Evolutionary conservation across 1,139 yeast genomes (phyloP).

Genomic region (Nakaseomyces sp.): DNA sequence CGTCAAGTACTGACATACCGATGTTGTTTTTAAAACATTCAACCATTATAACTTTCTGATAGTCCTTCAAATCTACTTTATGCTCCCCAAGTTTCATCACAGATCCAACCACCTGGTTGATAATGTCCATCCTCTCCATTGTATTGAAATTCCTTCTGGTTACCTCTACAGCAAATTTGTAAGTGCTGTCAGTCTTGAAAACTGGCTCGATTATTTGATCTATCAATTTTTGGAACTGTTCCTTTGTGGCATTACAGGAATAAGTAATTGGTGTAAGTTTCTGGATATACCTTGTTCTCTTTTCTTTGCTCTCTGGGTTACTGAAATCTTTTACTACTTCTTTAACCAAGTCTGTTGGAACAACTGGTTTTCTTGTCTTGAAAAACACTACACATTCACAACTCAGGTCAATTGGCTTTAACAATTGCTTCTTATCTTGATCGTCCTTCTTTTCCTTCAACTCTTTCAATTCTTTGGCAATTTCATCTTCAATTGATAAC

Average conservation of each 20-base stretch:
- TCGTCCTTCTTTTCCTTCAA: constrained; percentile 34
- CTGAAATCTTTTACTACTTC: constrained; percentile 53
- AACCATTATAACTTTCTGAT: constrained; percentile 69
- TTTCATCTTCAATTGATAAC: constrained; percentile 64
- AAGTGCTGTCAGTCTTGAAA: constrained; percentile 47
- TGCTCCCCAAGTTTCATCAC: constrained; percentile 52
- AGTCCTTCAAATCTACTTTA: constrained; percentile 69
- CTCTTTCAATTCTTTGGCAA: constrained; percentile 57
- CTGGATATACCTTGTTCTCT: constrained; percentile 64
- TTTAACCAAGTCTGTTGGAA: constrained; percentile 63
- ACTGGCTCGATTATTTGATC: constrained; percentile 53
- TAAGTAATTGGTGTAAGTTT: constrained; percentile 70
- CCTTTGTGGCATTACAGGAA: constrained; percentile 65
- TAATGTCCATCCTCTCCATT: constrained; percentile 59
- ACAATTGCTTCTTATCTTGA: constrained; percentile 38
- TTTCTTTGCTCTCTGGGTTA: constrained; percentile 36
- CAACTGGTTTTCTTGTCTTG: constrained; percentile 67
- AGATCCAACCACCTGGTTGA: constrained; percentile 57
- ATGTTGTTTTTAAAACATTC: constrained; percentile 81
- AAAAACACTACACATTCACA: constrained; percentile 83
- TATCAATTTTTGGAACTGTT: constrained; percentile 55
- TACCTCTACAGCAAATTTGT: constrained; percentile 75
- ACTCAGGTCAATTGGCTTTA: constrained; percentile 59
- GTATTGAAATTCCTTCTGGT: constrained; percentile 70
- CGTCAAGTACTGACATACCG: constrained; percentile 71